These are phyloP conservation scores for Termitomyces sp. DNA, from an alignment of 768 basidiomycete species.

Conservation along the genomic window DNA sequence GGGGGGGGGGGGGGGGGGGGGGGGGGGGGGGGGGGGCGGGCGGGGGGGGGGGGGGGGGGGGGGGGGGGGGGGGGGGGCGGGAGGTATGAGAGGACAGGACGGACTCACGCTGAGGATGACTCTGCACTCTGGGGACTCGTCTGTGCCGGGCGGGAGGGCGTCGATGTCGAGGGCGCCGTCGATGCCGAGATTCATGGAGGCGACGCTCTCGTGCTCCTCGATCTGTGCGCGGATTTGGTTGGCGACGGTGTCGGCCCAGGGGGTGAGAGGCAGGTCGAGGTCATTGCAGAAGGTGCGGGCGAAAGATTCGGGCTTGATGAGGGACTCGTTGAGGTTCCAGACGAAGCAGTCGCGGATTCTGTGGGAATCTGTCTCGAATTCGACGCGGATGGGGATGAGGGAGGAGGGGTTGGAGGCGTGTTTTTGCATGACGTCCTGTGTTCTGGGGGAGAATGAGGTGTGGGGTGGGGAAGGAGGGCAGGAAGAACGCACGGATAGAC, in stretches of 20 bases:
- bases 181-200: conserved; percentile 66
- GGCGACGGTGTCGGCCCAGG: conserved; percentile 75
- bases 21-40: too few relatives aligned
- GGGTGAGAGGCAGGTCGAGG: conserved; percentile 62
- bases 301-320: conserved; percentile 82
- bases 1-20: too few relatives aligned
- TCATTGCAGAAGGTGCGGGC: conserved; percentile 86
- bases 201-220: conserved; percentile 83
- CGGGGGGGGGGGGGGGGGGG: too few relatives aligned
- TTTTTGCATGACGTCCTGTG: conserved; percentile 55
- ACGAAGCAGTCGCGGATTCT: conserved; percentile 92
- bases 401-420: conserved; percentile 48
- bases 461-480: background rate
- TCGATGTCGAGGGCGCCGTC: conserved; percentile 48
- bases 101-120: conserved; percentile 70
- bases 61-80: background rate
- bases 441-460: conserved; percentile 27
- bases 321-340: conserved; percentile 90
- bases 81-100: too few relatives aligned
- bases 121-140: conserved; percentile 70
- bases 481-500: conserved; percentile 62
- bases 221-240: conserved; percentile 87
- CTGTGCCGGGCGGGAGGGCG: conserved; percentile 34
- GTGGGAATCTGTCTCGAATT: conserved; percentile 89
- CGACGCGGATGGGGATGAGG: conserved; percentile 90